Evolutionary conservation across 257 asterid species (phyloP).

Genomic region (Haberlea rhodopensis): DNA sequence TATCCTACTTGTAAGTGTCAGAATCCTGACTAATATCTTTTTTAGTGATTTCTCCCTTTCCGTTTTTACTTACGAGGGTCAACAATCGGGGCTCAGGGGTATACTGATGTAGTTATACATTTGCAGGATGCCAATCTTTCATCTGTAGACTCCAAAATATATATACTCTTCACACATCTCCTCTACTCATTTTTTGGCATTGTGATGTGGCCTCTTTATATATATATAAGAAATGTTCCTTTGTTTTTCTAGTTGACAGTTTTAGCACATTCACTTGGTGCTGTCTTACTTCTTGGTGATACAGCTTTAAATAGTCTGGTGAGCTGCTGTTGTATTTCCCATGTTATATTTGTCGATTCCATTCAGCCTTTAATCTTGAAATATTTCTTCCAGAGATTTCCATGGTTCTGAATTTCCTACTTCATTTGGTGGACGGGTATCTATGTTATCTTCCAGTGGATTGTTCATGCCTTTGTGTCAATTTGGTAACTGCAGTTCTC

Average conservation of each 20-base stretch:
- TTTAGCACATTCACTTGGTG: slow-evolving; percentile 75
- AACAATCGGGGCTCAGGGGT: too few relatives aligned
- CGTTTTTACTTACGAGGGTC: too few relatives aligned
- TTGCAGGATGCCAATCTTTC: not conserved
- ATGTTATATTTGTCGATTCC: slow-evolving; percentile 16
- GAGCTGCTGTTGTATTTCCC: slow-evolving; percentile 31
- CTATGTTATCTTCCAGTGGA: slow-evolving; percentile 89
- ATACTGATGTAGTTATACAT: slow-evolving; percentile 2
- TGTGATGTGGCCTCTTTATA: slow-evolving; percentile 11
- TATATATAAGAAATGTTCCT: slow-evolving; percentile 21
- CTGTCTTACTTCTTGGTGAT: slow-evolving; percentile 73
- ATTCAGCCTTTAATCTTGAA: slow-evolving; percentile 5
- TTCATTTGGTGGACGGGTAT: slow-evolving; percentile 66
- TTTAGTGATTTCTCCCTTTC: too few relatives aligned
- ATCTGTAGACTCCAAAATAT: slow-evolving; percentile 4
- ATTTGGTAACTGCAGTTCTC: slow-evolving; percentile 49
- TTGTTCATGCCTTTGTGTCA: slow-evolving; percentile 55
- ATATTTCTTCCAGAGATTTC: slow-evolving; percentile 59
- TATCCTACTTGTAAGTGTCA: too few relatives aligned
- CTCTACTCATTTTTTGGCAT: not conserved
- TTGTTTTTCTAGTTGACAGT: slow-evolving; percentile 67
- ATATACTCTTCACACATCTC: slow-evolving; percentile 10
- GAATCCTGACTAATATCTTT: too few relatives aligned
- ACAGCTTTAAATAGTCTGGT: slow-evolving; percentile 79
- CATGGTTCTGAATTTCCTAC: slow-evolving; percentile 77